Evolutionary conservation across 306 rosid species (phyloP).

Genomic region (Prunus persica): DNA sequence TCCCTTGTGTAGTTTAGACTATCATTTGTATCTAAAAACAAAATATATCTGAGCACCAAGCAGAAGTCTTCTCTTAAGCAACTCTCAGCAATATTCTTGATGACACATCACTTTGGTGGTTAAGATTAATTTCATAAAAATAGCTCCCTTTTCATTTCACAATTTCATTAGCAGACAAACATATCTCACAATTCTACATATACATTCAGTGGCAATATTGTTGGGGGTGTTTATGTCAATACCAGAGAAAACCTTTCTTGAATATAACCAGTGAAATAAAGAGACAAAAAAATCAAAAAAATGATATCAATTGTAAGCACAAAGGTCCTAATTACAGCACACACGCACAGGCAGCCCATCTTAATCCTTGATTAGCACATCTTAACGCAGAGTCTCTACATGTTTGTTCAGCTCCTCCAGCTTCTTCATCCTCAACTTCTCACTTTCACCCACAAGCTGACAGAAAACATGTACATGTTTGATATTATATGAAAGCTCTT

Average conservation of each 20-base stretch:
- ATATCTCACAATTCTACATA: slow-evolving; percentile 3
- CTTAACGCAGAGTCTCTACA: slow-evolving; percentile 52
- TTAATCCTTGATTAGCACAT: slow-evolving; percentile 21
- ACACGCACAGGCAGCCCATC: slow-evolving; percentile 27
- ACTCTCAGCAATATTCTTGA: not conserved
- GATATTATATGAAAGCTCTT: not conserved
- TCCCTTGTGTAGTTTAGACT: too few relatives aligned
- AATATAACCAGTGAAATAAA: slow-evolving; percentile 25
- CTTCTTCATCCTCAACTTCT: slow-evolving; percentile 78
- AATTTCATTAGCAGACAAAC: not conserved
- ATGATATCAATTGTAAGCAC: not conserved
- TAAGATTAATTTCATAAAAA: not conserved
- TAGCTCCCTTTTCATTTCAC: not conserved
- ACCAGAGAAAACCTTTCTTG: not conserved
- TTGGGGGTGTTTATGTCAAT: not conserved
- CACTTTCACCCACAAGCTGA: slow-evolving; percentile 55
- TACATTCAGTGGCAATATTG: not conserved
- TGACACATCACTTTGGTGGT: not conserved
- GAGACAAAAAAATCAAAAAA: slow-evolving; percentile 5
- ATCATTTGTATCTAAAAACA: too few relatives aligned
- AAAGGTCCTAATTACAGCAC: slow-evolving; percentile 41
- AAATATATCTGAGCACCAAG: too few relatives aligned
- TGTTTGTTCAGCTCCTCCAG: slow-evolving; percentile 89
- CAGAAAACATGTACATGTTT: not conserved
- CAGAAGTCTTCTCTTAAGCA: too few relatives aligned